A percentile compares a stretch with the other conserved stretches of the same genome.
Evolutionary conservation across 495 filamentous ascomycete species (phyloP).

Genomic region (Polyplosphaeria fusca): DNA sequence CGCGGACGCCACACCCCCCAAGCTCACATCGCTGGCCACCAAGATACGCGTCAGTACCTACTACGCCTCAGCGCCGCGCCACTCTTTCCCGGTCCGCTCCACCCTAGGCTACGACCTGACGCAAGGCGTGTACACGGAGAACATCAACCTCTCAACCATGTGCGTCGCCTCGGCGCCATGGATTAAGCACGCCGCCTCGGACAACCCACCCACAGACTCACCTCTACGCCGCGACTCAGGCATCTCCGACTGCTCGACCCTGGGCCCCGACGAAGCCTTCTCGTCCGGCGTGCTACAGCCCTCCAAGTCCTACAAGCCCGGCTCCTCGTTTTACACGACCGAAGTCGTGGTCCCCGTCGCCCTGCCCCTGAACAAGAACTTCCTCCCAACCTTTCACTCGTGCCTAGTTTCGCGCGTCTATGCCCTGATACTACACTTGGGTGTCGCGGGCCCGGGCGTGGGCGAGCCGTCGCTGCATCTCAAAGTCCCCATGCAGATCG

Average conservation of each 20-base stretch:
- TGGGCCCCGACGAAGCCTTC: slow-evolving; percentile 30
- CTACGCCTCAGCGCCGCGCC: slow-evolving; percentile 58
- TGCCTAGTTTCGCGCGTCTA: slow-evolving; percentile 83
- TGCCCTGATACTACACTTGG: slow-evolving; percentile 64
- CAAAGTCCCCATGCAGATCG: slow-evolving; percentile 75
- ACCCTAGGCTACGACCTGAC: slow-evolving; percentile 47
- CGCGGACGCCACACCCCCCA: slow-evolving; percentile 59
- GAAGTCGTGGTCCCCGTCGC: slow-evolving; percentile 69
- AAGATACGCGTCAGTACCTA: slow-evolving; percentile 76
- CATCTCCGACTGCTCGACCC: slow-evolving; percentile 38
- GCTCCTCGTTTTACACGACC: slow-evolving; percentile 64
- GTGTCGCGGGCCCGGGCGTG: slow-evolving; percentile 57
- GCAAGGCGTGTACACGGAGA: slow-evolving; percentile 64
- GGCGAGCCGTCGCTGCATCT: slow-evolving; percentile 58
- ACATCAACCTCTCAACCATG: slow-evolving; percentile 60
- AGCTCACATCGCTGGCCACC: slow-evolving; percentile 60
- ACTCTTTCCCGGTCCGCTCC: slow-evolving; percentile 46
- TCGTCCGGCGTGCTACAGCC: slow-evolving; percentile 38
- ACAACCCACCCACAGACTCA: slow-evolving; percentile 8
- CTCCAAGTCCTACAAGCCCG: slow-evolving; percentile 42
- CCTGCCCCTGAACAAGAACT: slow-evolving; percentile 66
- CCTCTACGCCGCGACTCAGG: slow-evolving; percentile 59
- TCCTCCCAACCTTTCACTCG: slow-evolving; percentile 84
- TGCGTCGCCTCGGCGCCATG: slow-evolving; percentile 65
- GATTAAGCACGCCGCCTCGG: slow-evolving; percentile 49